Percentiles rank a stretch among this genome's conserved stretches.
phyloP scores from a whole-genome alignment of 495 filamentous ascomycete genomes.

The Bacidia rubella region DNA sequence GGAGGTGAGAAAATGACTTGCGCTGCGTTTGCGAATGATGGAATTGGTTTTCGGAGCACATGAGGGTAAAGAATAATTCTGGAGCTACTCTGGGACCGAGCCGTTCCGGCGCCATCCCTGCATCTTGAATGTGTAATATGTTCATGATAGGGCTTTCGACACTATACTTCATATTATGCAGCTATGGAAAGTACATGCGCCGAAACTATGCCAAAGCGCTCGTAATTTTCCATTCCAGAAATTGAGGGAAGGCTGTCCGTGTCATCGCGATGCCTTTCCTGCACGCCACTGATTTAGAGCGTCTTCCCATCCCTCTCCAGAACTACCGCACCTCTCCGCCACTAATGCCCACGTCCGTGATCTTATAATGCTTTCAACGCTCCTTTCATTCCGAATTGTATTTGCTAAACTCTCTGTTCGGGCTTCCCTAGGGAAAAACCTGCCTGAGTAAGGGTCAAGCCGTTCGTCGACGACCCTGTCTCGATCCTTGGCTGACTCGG shows the following conservation, averaged over 20 bases:
- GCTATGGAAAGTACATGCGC: no score
- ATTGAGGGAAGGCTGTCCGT: not conserved
- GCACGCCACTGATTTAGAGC: slow-evolving; percentile 50
- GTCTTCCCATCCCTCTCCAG: slow-evolving; percentile 43
- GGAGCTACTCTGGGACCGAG: no score
- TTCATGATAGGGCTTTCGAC: no score
- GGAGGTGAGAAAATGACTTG: no score
- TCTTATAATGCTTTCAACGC: slow-evolving; percentile 78
- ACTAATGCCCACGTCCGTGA: slow-evolving; percentile 71
- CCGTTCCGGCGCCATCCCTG: no score
- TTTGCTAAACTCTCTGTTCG: slow-evolving; percentile 70
- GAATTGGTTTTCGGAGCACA: no score
- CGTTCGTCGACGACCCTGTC: slow-evolving; percentile 78
- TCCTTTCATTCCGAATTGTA: slow-evolving; percentile 68
- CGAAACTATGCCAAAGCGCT: not conserved
- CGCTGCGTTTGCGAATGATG: no score
- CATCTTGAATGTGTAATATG: no score
- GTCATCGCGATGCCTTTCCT: slow-evolving; percentile 23
- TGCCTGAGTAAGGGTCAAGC: slow-evolving; percentile 78
- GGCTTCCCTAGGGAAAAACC: slow-evolving; percentile 73
- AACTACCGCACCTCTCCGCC: slow-evolving; percentile 58
- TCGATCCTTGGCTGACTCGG: slow-evolving; percentile 53
- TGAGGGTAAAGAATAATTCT: no score
- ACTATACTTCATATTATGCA: no score
- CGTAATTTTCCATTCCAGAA: not conserved